These are phyloP conservation scores for Trypanosoma scelopori DNA, from an alignment of 208 protist species.

Conservation along the genomic window DNA sequence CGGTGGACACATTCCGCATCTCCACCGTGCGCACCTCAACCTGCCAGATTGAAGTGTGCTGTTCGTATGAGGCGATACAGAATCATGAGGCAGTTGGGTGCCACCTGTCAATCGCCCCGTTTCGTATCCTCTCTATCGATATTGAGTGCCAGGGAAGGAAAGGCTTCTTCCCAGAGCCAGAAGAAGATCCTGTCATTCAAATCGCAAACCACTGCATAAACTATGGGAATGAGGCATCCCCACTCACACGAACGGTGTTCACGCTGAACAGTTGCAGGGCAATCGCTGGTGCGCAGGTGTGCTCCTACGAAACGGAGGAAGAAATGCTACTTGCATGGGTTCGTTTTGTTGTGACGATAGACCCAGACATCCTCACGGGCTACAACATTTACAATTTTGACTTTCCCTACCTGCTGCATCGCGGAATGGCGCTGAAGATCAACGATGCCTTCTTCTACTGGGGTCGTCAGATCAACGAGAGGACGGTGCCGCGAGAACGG, in stretches of 20 bases:
- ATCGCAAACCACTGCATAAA: slow-evolving; percentile 98
- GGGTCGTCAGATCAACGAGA: slow-evolving; percentile 87
- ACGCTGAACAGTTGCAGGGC: slow-evolving; percentile 93
- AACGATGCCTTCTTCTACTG: slow-evolving; percentile 91
- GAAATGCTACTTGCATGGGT: slow-evolving; percentile 94
- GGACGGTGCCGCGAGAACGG: slow-evolving; percentile 91
- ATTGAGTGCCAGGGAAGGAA: slow-evolving; percentile 99
- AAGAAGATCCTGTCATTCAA: slow-evolving; percentile 99
- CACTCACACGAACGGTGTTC: slow-evolving; percentile 87
- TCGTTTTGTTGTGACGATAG: slow-evolving; percentile 80
- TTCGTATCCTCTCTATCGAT: slow-evolving; percentile 99
- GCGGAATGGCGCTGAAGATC: slow-evolving; percentile 89
- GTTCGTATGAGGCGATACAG: slow-evolving; percentile 85
- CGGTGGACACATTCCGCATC: slow-evolving; percentile 51
- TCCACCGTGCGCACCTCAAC: slow-evolving; percentile 56
- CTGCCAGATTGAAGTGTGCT: slow-evolving; percentile 92
- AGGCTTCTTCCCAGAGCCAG: slow-evolving; percentile 98
- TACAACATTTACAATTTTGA: slow-evolving; percentile 99
- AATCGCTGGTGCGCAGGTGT: slow-evolving; percentile 96
- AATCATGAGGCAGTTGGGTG: slow-evolving; percentile 86
- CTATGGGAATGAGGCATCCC: slow-evolving; percentile 67
- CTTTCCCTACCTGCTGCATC: slow-evolving; percentile 98
- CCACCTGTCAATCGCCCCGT: slow-evolving; percentile 96
- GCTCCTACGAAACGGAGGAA: slow-evolving; percentile 92
- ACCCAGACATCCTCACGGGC: slow-evolving; percentile 96